A percentile compares a stretch with the other conserved stretches of the same genome.
Evolutionary conservation across 202 grass and related monocot genomes (phyloP).

Genomic region (Panicum hallii): DNA sequence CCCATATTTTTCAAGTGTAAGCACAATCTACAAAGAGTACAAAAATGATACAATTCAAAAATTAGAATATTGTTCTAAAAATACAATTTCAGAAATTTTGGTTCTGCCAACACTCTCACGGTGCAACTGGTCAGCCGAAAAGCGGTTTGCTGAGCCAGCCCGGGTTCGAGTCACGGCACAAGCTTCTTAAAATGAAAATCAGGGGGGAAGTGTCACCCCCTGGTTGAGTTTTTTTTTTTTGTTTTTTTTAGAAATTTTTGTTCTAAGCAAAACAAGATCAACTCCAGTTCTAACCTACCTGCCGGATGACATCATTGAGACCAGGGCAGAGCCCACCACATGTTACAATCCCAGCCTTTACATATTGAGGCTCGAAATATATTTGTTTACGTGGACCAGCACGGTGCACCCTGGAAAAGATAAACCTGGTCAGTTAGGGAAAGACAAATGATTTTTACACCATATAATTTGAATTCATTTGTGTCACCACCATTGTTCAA

Average conservation of each 20-base stretch:
- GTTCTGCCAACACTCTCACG: background rate
- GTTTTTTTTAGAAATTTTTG: background rate
- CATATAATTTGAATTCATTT: conserved; percentile 25
- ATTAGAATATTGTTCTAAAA: background rate
- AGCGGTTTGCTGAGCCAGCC: too few relatives aligned
- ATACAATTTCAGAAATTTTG: conserved; percentile 11
- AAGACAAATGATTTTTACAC: background rate
- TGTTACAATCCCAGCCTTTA: conserved; percentile 94
- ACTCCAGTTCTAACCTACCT: conserved; percentile 48
- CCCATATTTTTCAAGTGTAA: conserved; percentile 96
- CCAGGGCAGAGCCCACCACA: conserved; percentile 97
- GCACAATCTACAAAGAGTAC: conserved; percentile 82
- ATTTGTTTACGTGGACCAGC: conserved; percentile 92
- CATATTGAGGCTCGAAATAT: conserved; percentile 84
- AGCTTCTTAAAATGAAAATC: too few relatives aligned
- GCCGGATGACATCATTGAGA: conserved; percentile 96
- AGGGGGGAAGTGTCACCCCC: too few relatives aligned
- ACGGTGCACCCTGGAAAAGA: conserved; percentile 78
- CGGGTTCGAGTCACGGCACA: too few relatives aligned
- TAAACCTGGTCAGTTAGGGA: conserved; percentile 25
- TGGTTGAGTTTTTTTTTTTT: too few relatives aligned
- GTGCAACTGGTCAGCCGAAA: too few relatives aligned
- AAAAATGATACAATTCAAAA: conserved; percentile 5
- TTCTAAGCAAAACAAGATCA: background rate
- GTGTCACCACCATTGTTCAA: conserved; percentile 84